Evolutionary conservation across 495 filamentous ascomycete species (phyloP).

Genomic region (Aspergillus leporis): DNA sequence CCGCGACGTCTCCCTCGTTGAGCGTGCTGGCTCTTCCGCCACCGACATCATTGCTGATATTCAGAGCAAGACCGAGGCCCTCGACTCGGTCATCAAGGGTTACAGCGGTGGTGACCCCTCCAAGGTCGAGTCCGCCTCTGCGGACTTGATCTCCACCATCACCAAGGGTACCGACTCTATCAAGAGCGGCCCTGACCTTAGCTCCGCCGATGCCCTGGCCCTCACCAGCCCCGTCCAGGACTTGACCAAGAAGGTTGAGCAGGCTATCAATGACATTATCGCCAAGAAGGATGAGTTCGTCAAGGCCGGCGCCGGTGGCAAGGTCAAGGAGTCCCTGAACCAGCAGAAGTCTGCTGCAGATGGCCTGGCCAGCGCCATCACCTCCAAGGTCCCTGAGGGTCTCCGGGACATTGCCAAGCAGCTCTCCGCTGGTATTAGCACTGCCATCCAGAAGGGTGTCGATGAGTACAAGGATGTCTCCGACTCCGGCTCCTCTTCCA

Average conservation of each 20-base stretch:
- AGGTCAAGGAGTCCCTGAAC: slow-evolving; percentile 27
- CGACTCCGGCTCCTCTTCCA: slow-evolving; percentile 14
- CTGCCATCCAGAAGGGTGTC: slow-evolving; percentile 33
- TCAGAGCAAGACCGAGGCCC: slow-evolving; percentile 28
- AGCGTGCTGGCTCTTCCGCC: slow-evolving; percentile 35
- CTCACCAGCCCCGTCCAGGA: slow-evolving; percentile 35
- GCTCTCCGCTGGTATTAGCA: slow-evolving; percentile 34
- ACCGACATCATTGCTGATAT: slow-evolving; percentile 33
- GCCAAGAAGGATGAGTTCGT: slow-evolving; percentile 37
- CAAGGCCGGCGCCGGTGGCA: slow-evolving; percentile 28
- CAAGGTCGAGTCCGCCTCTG: slow-evolving; percentile 32
- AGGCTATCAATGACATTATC: slow-evolving; percentile 31
- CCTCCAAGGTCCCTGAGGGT: slow-evolving; percentile 34
- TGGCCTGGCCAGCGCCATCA: slow-evolving; percentile 31
- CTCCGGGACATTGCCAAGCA: slow-evolving; percentile 24
- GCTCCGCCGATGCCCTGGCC: slow-evolving; percentile 29
- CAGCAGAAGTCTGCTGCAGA: slow-evolving; percentile 34
- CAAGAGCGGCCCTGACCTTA: slow-evolving; percentile 22
- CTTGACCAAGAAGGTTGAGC: slow-evolving; percentile 31
- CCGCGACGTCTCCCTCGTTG: slow-evolving; percentile 22
- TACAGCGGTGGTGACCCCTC: slow-evolving; percentile 34
- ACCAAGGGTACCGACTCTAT: slow-evolving; percentile 30
- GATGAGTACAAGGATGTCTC: slow-evolving; percentile 22
- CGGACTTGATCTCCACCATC: slow-evolving; percentile 34
- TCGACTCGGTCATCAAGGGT: slow-evolving; percentile 36